Evolutionary conservation across 805 yeast species (phyloP), one percentile per base, ranked within the genome.

Genomic region (Candida tammaniensis): DNA sequence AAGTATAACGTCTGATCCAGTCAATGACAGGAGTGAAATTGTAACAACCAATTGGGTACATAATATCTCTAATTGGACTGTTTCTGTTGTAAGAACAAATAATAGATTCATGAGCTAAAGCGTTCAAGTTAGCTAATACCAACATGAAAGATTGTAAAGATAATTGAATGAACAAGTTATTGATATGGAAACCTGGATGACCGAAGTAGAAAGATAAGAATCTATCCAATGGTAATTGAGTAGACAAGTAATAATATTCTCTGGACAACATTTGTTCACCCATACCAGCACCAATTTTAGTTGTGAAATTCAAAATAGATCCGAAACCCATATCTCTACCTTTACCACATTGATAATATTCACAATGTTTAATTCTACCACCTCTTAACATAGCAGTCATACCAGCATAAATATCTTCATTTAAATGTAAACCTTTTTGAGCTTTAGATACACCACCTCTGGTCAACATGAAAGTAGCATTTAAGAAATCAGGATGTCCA

Each of bases 251-350:
- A 56, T 76, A 85, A 57, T 84, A 84, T 54, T 85, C 94, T 48
- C 94, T 70, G 4, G 91, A 83, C 37, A 85, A 68, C 76, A 83
- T 78, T 53, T 85, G 94, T 51, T 85, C 94, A 30, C 93, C 91
- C 94, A 85, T 85, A 39, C 93, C 94, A 35, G 93, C 86, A 30
- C 94, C 94, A 57, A 85, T 84, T 52, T 85, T 85, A 15, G 91
- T 81, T 5, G 86, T 82, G 60, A 85, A 85, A 55, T 82, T 84
- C 57, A 82, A 70, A 51, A 85, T 84, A 2, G 93, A 83, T 3
- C 86, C 85, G 58, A 85, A 84, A 4, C 94, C 93, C 51, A 85
- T 69, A 64, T 85, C 93, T 55, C 94, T 70, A 27, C 94, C 94
- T 55, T 85, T 85, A 39, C 94, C 94, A 62, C 94, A 85, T 51